A percentile compares a stretch with the other conserved stretches of the same genome.
Evolutionary conservation across 768 basidiomycete species (phyloP).

Genomic region (Melanogaster broomeanus): DNA sequence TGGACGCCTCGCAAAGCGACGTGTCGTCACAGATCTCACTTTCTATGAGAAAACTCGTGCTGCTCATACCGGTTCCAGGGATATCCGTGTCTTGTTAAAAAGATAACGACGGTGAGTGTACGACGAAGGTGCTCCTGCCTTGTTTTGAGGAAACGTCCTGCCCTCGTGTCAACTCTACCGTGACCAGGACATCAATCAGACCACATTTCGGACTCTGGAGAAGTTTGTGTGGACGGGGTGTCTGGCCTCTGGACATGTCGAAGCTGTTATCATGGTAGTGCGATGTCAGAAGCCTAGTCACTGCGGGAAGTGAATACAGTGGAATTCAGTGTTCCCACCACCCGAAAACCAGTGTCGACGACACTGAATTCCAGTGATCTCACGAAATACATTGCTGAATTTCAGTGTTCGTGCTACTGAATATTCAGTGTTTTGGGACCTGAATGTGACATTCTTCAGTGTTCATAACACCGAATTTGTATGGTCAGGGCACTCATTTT

Average conservation of each 20-base stretch:
- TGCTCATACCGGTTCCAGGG: conserved; percentile 23
- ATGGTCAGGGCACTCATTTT: too few species aligned
- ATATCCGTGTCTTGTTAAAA: conserved; percentile 41
- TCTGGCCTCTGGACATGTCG: conserved; percentile 31
- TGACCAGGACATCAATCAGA: conserved; percentile 49
- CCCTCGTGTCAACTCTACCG: neutral
- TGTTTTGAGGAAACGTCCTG: neutral
- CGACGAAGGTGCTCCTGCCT: neutral
- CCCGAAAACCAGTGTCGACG: too few species aligned
- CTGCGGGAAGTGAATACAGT: too few species aligned
- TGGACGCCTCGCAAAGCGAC: conserved; percentile 65
- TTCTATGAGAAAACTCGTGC: conserved; percentile 36
- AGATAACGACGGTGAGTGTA: conserved; percentile 27
- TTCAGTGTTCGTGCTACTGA: too few species aligned
- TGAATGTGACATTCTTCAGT: too few species aligned
- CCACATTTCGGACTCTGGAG: conserved; percentile 62
- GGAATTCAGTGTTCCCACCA: too few species aligned
- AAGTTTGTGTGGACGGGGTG: conserved; percentile 49
- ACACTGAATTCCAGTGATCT: too few species aligned
- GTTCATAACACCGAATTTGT: too few species aligned
- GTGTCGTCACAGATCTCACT: conserved; percentile 54
- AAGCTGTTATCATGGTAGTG: conserved; percentile 49
- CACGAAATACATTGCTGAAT: too few species aligned
- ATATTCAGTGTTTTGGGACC: too few species aligned
- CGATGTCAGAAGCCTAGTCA: conserved; percentile 70